Evolutionary conservation across 208 protist genomes (phyloP).

Genomic region (Trypanosoma rangeli): DNA sequence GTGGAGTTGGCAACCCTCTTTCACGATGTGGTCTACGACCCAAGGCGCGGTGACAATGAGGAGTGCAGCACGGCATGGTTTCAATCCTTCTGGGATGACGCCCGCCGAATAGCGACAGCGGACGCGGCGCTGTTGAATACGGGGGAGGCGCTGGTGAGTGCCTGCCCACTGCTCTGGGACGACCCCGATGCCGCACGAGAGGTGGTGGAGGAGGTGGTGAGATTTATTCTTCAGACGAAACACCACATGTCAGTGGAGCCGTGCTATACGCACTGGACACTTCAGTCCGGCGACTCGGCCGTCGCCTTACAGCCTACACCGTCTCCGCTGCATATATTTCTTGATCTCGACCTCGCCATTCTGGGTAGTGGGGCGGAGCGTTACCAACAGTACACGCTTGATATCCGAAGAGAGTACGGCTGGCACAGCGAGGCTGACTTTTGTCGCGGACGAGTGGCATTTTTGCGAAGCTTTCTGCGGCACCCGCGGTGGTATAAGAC

Average conservation of each 20-base stretch:
- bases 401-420: conserved; percentile 63
- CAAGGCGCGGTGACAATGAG: conserved; percentile 63
- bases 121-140: background rate
- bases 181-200: background rate
- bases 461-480: conserved; percentile 46
- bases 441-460: conserved; percentile 41
- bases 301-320: background rate
- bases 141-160: background rate
- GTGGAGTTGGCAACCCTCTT: conserved; percentile 73
- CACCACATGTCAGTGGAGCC: conserved; percentile 40
- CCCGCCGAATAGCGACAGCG: conserved; percentile 13
- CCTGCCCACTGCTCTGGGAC: conserved; percentile 18
- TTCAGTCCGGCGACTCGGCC: background rate
- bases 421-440: conserved; percentile 45
- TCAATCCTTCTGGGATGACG: conserved; percentile 33
- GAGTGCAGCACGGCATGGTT: conserved; percentile 52
- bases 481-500: conserved; percentile 73
- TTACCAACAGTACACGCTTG: conserved; percentile 43
- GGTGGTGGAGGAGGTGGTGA: conserved; percentile 30
- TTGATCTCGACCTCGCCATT: conserved; percentile 77
- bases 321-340: conserved; percentile 40
- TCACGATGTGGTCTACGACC: conserved; percentile 81
- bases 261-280: conserved; percentile 6
- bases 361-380: conserved; percentile 39
- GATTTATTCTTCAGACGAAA: conserved; percentile 42